Evolutionary conservation across 2,329 filamentous ascomycete genomes (phyloP).

Genomic region (Epichloe gansuensis): DNA sequence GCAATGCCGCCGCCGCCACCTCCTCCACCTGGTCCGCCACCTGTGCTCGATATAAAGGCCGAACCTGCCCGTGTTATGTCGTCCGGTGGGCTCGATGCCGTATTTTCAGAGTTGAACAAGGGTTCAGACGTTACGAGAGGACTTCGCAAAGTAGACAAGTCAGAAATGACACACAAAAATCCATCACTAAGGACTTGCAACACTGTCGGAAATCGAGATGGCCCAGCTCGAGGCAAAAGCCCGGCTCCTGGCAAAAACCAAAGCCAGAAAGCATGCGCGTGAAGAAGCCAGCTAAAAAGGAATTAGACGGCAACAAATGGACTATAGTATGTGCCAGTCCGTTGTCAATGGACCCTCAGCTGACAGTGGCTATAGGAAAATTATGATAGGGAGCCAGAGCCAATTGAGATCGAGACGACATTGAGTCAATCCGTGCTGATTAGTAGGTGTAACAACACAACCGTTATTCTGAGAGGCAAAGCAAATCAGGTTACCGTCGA

Average conservation of each 20-base stretch:
- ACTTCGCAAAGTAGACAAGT: constrained; percentile 86
- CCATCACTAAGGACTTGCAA: constrained; percentile 67
- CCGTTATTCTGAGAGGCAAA: constrained; percentile 82
- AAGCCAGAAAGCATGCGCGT: constrained; percentile 77
- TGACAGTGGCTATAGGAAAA: constrained; percentile 52
- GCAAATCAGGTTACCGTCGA: constrained; percentile 95
- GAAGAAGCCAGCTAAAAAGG: constrained; percentile 70
- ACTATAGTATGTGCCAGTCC: constrained; percentile 47
- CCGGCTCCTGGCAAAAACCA: constrained; percentile 79
- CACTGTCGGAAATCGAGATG: constrained; percentile 49
- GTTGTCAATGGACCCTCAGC: neutral
- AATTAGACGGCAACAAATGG: constrained; percentile 87
- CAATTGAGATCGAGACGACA: constrained; percentile 70
- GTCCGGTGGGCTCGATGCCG: constrained; percentile 61
- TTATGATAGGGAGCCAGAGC: constrained; percentile 62
- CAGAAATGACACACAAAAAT: constrained; percentile 98
- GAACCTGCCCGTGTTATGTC: constrained; percentile 24
- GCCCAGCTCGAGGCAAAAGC: constrained; percentile 58
- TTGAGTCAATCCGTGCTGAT: constrained; percentile 86
- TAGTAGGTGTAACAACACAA: constrained; percentile 81
- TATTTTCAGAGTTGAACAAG: constrained; percentile 86
- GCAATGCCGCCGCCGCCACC: constrained; percentile 49
- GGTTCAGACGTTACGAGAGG: constrained; percentile 80
- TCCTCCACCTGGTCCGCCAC: constrained; percentile 59
- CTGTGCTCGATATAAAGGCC: constrained; percentile 48